Percentiles rank a stretch among this genome's conserved stretches.
These are phyloP conservation scores for Pythium folliculosum DNA, from an alignment of 352 stramenopile genomes.

Conservation along the genomic window DNA sequence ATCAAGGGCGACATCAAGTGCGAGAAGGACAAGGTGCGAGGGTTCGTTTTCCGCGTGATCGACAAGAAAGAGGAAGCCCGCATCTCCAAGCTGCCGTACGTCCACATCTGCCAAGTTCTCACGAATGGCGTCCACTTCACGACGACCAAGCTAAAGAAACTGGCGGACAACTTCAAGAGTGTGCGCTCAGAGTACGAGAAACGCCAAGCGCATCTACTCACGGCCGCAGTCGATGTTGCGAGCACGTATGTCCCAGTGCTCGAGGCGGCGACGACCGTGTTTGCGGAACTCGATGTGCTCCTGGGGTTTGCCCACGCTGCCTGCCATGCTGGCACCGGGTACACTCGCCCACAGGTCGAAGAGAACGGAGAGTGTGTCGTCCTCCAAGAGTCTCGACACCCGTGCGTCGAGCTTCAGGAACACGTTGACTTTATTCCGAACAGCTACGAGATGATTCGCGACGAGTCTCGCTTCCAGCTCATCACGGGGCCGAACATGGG, in stretches of 20 bases:
- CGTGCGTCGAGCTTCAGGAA: slow-evolving; percentile 98
- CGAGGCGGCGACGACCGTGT: slow-evolving; percentile 83
- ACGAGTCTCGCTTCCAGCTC: slow-evolving; percentile 90
- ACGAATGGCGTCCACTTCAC: slow-evolving; percentile 99
- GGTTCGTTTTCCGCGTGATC: slow-evolving; percentile 93
- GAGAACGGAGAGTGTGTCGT: slow-evolving; percentile 63
- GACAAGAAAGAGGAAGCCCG: slow-evolving; percentile 93
- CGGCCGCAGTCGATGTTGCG: slow-evolving; percentile 93
- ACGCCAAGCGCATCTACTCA: slow-evolving; percentile 89
- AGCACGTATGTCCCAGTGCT: slow-evolving; percentile 96
- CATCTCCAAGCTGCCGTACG: slow-evolving; percentile 84
- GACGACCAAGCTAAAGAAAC: slow-evolving; percentile 87
- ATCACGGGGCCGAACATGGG: slow-evolving; percentile 99
- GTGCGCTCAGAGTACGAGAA: slow-evolving; percentile 91
- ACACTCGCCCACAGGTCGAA: slow-evolving; percentile 65
- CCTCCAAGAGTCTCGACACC: slow-evolving; percentile 91
- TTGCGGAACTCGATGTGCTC: slow-evolving; percentile 96
- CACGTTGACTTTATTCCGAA: slow-evolving; percentile 98
- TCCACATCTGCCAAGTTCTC: slow-evolving; percentile 94
- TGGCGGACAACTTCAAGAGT: slow-evolving; percentile 86
- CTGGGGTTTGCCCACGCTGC: slow-evolving; percentile 94
- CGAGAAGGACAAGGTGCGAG: slow-evolving; percentile 90
- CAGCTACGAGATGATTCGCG: slow-evolving; percentile 90
- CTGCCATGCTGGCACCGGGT: slow-evolving; percentile 87
- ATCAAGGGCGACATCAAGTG: slow-evolving; percentile 90